Evolutionary conservation across 345 rosid genomes (phyloP), one percentile per base, ranked within the genome.

Genomic region (Lumnitzera littorea): DNA sequence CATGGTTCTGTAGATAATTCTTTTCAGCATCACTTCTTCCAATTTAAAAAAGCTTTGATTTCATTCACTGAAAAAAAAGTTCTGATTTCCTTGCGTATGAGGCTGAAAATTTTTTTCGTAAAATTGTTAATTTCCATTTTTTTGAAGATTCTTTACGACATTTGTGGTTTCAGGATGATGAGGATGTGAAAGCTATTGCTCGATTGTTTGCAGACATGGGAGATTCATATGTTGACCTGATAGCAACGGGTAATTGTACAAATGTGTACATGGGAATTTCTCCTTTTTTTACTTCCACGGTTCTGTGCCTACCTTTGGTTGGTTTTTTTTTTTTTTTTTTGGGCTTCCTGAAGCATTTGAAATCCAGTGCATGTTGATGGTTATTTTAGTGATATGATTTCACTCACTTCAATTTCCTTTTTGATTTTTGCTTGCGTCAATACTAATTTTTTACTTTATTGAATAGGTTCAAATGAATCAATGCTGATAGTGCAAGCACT

Each of bases 151-250:
- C 46, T 72, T 25, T 9, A 46, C 62, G 24, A 15, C 46, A 61
- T 53, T 54, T 57, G 72, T 60, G 31, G 70, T 72, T 57, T 63
- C 84, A 94, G 97, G 99, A 94, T 73, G 99, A 91, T 66, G 99
- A 94, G 77, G 99, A 91, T 76, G 84, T 91, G 75, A 94, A 91
- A 75, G 97, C 99, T 67, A 90, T 94, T 65, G 99, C 92, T 73
- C 85, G 96, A 60, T 81, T 94, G 72, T 88, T 94, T 60, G 95
- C 99, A 61, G 99, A 91, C 69, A 82, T 91, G 80, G 99, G 99
- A 51, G 99, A 94, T 84, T 86, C 96, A 54, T 94, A 94, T 70
- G 95, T 91, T 31, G 97, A 94, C 73, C 75, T 91, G 70, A 90
- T 94, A 66, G 97, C 99, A 61, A 82, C 89, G 57, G 99, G 99